Evolutionary conservation across 257 asterid species (phyloP).

Genomic region (Ocimum tenuiflorum): DNA sequence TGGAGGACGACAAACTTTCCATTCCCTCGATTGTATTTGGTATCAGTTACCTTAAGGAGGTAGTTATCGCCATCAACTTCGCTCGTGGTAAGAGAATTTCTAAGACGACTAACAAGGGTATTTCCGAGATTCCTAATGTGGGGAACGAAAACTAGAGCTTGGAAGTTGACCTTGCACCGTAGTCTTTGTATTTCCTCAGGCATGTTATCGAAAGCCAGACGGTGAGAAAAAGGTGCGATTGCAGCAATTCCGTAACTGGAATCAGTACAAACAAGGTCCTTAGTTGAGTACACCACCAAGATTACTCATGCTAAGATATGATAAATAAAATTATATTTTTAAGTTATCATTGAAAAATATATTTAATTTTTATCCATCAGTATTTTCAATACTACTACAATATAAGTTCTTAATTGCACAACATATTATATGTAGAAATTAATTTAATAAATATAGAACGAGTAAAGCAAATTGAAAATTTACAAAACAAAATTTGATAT

Average conservation of each 20-base stretch:
- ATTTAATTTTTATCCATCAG: no score
- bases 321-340: no score
- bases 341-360: no score
- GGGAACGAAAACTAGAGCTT: slow-evolving; percentile 79
- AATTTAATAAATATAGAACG: no score
- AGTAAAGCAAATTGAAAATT: no score
- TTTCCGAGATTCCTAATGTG: slow-evolving; percentile 80
- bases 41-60: slow-evolving; percentile 30
- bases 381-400: no score
- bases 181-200: slow-evolving; percentile 73
- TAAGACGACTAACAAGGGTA: slow-evolving; percentile 69
- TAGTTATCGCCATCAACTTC: slow-evolving; percentile 31
- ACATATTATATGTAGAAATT: no score
- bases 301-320: no score
- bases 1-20: slow-evolving; percentile 81
- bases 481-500: no score
- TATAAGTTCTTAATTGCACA: no score
- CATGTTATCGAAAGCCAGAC: slow-evolving; percentile 81
- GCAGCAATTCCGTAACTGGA: slow-evolving; percentile 93
- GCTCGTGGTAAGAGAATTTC: slow-evolving; percentile 36
- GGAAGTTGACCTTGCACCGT: slow-evolving; percentile 94
- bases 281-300: no score
- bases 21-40: slow-evolving; percentile 37
- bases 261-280: no score
- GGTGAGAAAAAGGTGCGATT: slow-evolving; percentile 88